Percentiles rank a stretch among this genome's conserved stretches.
phyloP scores from a whole-genome alignment of 805 yeast genomes.

The Barnettozyma sp. region DNA sequence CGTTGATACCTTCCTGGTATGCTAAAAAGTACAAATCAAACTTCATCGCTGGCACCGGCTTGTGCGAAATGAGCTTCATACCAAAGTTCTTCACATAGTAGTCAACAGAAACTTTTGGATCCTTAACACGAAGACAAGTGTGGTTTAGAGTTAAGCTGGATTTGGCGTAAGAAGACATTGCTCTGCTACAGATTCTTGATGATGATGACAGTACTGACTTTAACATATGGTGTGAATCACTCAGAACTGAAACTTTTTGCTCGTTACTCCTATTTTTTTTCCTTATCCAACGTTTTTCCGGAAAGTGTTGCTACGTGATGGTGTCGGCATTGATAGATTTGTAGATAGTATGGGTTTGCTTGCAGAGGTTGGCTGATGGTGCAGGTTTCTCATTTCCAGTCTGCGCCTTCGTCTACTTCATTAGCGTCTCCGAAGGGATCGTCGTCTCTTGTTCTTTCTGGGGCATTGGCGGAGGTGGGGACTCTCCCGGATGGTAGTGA shows the following conservation, averaged over 20 bases:
- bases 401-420: conserved; percentile 24
- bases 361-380: no score
- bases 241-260: no score
- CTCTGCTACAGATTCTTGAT: conserved; percentile 1
- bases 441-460: conserved; percentile 21
- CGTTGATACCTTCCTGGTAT: conserved; percentile 14
- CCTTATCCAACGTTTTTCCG: no score
- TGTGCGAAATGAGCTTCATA: conserved; percentile 49
- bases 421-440: conserved; percentile 52
- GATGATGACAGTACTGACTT: background rate
- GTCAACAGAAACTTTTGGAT: conserved; percentile 63
- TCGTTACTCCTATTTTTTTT: no score
- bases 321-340: no score
- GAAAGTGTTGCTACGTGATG: no score
- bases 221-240: no score
- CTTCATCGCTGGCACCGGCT: conserved; percentile 47
- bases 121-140: conserved; percentile 74
- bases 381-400: conserved; percentile 22
- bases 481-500: conserved; percentile 12
- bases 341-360: no score
- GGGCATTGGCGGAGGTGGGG: background rate
- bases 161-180: conserved; percentile 10
- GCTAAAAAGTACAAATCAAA: conserved; percentile 68
- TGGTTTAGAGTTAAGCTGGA: conserved; percentile 43
- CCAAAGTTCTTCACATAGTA: conserved; percentile 76